phyloP scores from a whole-genome alignment of 1,284 basidiomycete genomes.

The Moesziomyces sp. region DNA sequence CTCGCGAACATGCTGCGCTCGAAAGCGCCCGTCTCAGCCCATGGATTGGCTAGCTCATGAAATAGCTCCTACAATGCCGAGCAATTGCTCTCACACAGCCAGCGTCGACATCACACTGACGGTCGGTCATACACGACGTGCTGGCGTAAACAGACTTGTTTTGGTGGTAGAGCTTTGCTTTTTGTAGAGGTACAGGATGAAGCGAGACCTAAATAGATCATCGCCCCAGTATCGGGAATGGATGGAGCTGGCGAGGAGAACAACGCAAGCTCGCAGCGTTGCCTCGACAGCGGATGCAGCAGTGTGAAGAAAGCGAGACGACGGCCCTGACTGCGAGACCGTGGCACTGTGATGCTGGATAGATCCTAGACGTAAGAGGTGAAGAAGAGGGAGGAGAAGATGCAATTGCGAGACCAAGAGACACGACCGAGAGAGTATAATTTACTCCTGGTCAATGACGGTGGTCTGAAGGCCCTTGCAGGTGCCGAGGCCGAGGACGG shows the following conservation, averaged over 20 bases:
- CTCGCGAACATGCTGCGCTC: too few relatives aligned
- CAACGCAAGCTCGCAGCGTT: constrained; percentile 46
- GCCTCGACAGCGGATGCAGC: constrained; percentile 17
- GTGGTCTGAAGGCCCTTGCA: constrained; percentile 66
- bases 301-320: constrained; percentile 19
- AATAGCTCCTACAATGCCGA: too few relatives aligned
- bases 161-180: constrained; percentile 42
- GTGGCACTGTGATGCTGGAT: constrained; percentile 22
- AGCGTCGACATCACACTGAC: background rate
- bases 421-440: constrained; percentile 17
- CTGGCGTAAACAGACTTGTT: constrained; percentile 48
- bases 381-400: constrained; percentile 12
- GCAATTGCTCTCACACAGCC: background rate
- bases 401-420: constrained; percentile 35
- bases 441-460: constrained; percentile 66
- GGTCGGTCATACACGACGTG: constrained; percentile 1
- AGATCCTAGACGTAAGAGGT: constrained; percentile 17
- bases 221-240: constrained; percentile 27
- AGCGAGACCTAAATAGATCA: constrained; percentile 7
- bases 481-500: constrained; percentile 66
- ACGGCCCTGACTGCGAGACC: constrained; percentile 32
- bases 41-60: too few relatives aligned
- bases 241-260: constrained; percentile 18
- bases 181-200: constrained; percentile 48
- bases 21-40: too few relatives aligned